Evolutionary conservation across 192 early-diverging fungal genomes (phyloP), one percentile per base, ranked within the genome.

Genomic region (Globomyces pollinis-pini): DNA sequence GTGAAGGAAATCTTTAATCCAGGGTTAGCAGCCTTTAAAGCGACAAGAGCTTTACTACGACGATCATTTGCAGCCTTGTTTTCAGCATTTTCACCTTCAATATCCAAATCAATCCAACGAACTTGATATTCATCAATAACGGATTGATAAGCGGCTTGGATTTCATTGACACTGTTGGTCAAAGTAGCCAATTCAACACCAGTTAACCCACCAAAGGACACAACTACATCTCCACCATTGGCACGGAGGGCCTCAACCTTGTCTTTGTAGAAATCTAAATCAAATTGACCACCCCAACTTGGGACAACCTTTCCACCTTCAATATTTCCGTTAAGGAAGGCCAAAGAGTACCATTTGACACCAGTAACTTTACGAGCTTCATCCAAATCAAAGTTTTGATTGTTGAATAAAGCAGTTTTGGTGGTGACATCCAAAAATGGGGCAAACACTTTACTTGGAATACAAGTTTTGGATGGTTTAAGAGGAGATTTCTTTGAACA

Each of bases 191-290:
- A 62, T 44, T 73, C 72, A 8, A 7, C 13, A 18, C 70, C 70
- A 59, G 31, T 61, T 0, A 57, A 65, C n/a, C 76, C 76, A 4
- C 76, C 76, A 44, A 78, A 78, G 0, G 64, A 67, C 28, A 78
- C 43, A 56, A 60, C 62, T 16, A 74, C 59, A 44, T 78, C 76
- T n/a, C 76, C 76, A 16, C 70, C 70, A 1, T 41, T 23, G 3
- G 6, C 33, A 6, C 70, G 47, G 12, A 72, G 21, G 15, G 35
- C 42, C 29, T 32, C 23, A 42, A 72, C 47, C 31, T 61, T 42
- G 26, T 63, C 61, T 38, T 26, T 2, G 35, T 68, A 72, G 24
- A 36, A 44, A 24, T 29, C 16, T 18, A 59, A 23, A 18, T n/a
- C 20, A 24, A 15, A 11, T 7, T 38, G 24, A 3, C 57, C 57